phyloP scores from a whole-genome alignment of 306 rosid genomes.

The Casuarina glauca region DNA sequence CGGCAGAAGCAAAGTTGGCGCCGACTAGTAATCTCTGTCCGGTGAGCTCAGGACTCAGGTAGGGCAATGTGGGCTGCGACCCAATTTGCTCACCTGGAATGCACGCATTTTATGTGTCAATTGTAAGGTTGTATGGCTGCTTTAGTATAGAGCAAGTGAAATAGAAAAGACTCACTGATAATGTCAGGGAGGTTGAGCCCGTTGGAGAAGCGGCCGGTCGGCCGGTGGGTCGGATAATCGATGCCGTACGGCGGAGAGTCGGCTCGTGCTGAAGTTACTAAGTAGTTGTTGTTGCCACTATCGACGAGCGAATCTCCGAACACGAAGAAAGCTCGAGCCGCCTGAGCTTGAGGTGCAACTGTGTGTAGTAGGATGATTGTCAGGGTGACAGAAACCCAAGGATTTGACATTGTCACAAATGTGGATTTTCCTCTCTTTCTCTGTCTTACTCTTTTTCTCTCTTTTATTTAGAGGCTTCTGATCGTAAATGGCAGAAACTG shows the following conservation, averaged over 20 bases:
- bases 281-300: constrained; percentile 58
- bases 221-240: constrained; percentile 52
- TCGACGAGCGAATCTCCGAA: constrained; percentile 66
- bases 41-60: constrained; percentile 43
- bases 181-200: constrained; percentile 65
- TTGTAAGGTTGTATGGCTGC: too few relatives aligned
- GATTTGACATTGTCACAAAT: background rate
- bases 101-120: background rate
- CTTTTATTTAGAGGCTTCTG: background rate
- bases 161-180: constrained; percentile 26
- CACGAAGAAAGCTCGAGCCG: constrained; percentile 45
- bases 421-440: background rate
- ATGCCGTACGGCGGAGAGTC: constrained; percentile 60
- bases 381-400: background rate
- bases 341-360: constrained; percentile 20
- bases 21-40: constrained; percentile 55
- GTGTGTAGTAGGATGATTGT: background rate
- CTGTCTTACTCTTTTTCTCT: background rate
- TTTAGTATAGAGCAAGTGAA: background rate
- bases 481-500: background rate
- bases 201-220: constrained; percentile 71
- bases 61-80: constrained; percentile 51
- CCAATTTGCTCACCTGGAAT: constrained; percentile 50
- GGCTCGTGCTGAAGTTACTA: constrained; percentile 51
- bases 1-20: constrained; percentile 77